These are phyloP conservation scores for Nowakowskiella sp. DNA, from an alignment of 192 early-diverging fungal species.

Conservation along the genomic window DNA sequence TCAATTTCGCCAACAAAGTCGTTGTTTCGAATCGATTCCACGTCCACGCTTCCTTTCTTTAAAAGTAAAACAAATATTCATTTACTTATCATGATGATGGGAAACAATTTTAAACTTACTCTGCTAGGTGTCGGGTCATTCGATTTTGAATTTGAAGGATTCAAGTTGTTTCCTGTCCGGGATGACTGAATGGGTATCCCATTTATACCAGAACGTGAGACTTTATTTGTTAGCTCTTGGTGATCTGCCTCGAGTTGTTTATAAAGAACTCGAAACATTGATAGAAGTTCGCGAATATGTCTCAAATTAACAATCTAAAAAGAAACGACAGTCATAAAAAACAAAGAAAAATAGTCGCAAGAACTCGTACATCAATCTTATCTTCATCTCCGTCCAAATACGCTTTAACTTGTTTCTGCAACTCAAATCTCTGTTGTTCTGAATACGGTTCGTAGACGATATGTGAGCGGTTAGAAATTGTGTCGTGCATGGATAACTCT, in stretches of 20 bases:
- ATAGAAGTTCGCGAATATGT: constrained; percentile 45
- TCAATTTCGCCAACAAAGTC: constrained; percentile 55
- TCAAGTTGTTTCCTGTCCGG: too few relatives aligned
- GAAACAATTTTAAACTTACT: neutral
- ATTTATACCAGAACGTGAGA: too few relatives aligned
- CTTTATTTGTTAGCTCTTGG: too few relatives aligned
- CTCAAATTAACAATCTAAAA: constrained; percentile 43
- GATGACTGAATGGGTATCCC: too few relatives aligned
- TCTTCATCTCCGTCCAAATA: constrained; percentile 46
- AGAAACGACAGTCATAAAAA: neutral
- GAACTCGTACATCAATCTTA: constrained; percentile 38
- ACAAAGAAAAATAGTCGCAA: constrained; percentile 1
- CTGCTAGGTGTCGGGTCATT: neutral
- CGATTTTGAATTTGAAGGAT: constrained; percentile 6
- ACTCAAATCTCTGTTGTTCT: constrained; percentile 39
- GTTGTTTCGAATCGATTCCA: constrained; percentile 31
- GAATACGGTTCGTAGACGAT: constrained; percentile 51
- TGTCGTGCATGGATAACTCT: constrained; percentile 58
- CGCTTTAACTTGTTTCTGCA: constrained; percentile 35
- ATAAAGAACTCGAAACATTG: constrained; percentile 41
- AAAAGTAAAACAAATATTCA: neutral
- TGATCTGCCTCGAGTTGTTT: constrained; percentile 37
- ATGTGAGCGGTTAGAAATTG: constrained; percentile 42
- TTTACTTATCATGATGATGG: neutral
- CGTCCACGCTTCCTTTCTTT: neutral